Evolutionary conservation across 192 early-diverging fungal species (phyloP), one percentile per base, ranked within the genome.

Genomic region (Dimargaris verticillata): DNA sequence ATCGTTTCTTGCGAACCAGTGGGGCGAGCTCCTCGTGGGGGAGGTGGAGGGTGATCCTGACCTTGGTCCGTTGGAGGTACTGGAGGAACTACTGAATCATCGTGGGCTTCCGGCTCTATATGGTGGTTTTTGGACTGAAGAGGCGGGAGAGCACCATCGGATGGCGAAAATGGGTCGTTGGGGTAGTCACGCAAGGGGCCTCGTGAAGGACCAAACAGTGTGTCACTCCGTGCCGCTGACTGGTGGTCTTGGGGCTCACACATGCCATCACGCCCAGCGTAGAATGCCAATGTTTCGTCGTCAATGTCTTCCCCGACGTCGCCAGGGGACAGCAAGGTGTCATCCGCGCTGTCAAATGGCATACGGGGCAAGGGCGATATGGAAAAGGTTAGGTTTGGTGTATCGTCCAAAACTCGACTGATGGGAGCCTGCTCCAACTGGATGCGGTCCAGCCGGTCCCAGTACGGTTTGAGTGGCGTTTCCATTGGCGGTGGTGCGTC

Each of bases 1-100:
- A 93, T 84, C 38, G 81, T 86, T 50, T 89, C 91, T 63, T 92
- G 88, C 14, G 80, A 79, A 1, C 70, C 60, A 4, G 14, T 66
- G 50, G 43, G 60, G 44, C 28, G 60, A 44, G 15, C 66, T 12
- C 14, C 68, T 17, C 24, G 33, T 33, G 50, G 54, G 18, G 49
- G 18, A 0, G 20, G 49, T 11, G 49, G 49, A 9, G 20, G 20
- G 9, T 1, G 22, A 18, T 25, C n/a, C 11, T 51, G 49, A 7
- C 10, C 20, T 11, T 51, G 22, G 18, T n/a, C 49, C 9, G 22
- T 51, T 38, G 33, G 33, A 38, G 33, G 33, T 7, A 38, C 33
- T 38, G 33, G 33, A 5, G 33, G 33, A 38, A 38, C 7, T 38
- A 38, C 7, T 38, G 33, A 38, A 38, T 38, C 33, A 38, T 38